A percentile compares a stretch with the other conserved stretches of the same genome.
Conservation (phyloP, 495 filamentous ascomycete genomes). For the Aspergillus sclerotioniger region DNA sequence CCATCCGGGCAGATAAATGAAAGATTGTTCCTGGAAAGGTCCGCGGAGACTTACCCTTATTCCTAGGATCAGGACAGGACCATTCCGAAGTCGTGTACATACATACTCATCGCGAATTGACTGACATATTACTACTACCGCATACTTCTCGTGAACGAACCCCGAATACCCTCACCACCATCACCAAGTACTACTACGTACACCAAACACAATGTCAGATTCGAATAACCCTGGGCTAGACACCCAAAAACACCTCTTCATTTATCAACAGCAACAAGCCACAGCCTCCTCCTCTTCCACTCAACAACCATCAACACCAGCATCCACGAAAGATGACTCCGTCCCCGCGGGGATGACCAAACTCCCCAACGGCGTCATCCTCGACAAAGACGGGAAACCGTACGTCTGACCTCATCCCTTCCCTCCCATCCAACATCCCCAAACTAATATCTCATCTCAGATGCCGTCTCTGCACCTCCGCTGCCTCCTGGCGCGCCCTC, state of each 20-base stretch:
- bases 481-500: constrained; percentile 66
- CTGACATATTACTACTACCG: neutral
- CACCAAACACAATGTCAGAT: constrained; percentile 9
- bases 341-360: constrained; percentile 18
- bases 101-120: neutral
- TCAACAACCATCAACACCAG: constrained; percentile 14
- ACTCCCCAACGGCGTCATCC: constrained; percentile 75
- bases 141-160: neutral
- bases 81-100: neutral
- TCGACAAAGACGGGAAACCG: constrained; percentile 96
- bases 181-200: neutral
- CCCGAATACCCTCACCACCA: neutral
- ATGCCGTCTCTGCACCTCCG: constrained; percentile 84
- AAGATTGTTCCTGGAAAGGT: neutral
- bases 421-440: neutral
- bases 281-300: constrained; percentile 24
- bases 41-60: neutral
- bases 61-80: no score
- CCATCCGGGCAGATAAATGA: neutral
- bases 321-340: neutral
- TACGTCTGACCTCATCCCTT: constrained; percentile 51
- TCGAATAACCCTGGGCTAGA: constrained; percentile 7
- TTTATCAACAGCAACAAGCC: constrained; percentile 14
- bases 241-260: constrained; percentile 19
- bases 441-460: constrained; percentile 39